These are phyloP conservation scores for Smallanthus sonchifolius DNA, from an alignment of 129 eudicot species.

Conservation along the genomic window DNA sequence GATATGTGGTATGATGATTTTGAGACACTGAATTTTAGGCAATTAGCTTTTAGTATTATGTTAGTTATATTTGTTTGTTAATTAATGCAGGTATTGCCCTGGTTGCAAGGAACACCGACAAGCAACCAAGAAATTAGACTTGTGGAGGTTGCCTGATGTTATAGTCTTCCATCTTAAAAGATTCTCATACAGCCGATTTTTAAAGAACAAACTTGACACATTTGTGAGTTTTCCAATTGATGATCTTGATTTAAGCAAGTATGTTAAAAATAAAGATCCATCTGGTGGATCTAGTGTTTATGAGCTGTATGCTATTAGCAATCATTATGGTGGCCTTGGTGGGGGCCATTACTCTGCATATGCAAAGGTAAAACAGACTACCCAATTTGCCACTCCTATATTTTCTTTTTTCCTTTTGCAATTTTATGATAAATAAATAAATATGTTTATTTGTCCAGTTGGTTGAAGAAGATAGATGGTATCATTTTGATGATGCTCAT, in stretches of 20 bases:
- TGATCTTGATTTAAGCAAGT: conserved; percentile 80
- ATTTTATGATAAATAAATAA: not conserved
- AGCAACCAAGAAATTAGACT: conserved; percentile 89
- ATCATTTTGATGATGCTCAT: conserved; percentile 93
- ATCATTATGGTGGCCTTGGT: conserved; percentile 99
- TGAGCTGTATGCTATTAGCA: conserved; percentile 91
- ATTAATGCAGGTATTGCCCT: conserved; percentile 84
- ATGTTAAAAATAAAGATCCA: conserved; percentile 62
- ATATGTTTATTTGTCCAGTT: conserved; percentile 34
- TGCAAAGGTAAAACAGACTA: conserved; percentile 60
- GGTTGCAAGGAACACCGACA: conserved; percentile 90
- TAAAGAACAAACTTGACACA: conserved; percentile 92
- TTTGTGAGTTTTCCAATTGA: conserved; percentile 82
- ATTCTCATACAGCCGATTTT: conserved; percentile 87
- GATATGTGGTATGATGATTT: conserved; percentile 79
- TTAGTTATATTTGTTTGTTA: not conserved
- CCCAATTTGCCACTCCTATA: not conserved
- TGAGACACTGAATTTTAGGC: not conserved
- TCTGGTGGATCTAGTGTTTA: conserved; percentile 50
- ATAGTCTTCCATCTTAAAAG: conserved; percentile 89
- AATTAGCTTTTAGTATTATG: not conserved
- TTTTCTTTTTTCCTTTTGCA: not conserved
- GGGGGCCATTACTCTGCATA: conserved; percentile 98
- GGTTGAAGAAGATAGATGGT: conserved; percentile 88
- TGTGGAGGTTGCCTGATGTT: conserved; percentile 92